Evolutionary conservation across 2,329 filamentous ascomycete species (phyloP).

Genomic region (Parastagonospora avenae): DNA sequence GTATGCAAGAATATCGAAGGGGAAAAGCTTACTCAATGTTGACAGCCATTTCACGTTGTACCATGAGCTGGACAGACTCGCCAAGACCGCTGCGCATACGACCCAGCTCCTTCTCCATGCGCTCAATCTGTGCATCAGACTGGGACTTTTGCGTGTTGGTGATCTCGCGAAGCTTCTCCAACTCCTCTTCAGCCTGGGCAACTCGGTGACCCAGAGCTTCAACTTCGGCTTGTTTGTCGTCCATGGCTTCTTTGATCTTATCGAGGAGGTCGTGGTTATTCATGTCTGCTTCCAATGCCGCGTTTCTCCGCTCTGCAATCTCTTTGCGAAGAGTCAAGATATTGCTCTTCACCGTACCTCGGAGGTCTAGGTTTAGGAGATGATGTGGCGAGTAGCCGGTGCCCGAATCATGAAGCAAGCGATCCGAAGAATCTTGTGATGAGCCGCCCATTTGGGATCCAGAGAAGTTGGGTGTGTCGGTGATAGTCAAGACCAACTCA

Average conservation of each 20-base stretch:
- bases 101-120: conserved; percentile 97
- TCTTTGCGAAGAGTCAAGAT: conserved; percentile 83
- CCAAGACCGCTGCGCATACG: conserved; percentile 84
- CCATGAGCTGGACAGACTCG: conserved; percentile 88
- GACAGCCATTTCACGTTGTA: conserved; percentile 94
- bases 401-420: conserved; percentile 78
- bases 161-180: conserved; percentile 88
- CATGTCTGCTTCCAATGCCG: conserved; percentile 86
- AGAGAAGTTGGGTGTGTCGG: conserved; percentile 75
- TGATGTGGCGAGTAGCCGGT: conserved; percentile 91
- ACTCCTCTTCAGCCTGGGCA: conserved; percentile 87
- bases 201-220: conserved; percentile 89
- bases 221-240: conserved; percentile 91
- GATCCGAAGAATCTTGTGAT: conserved; percentile 62
- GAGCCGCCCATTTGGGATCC: conserved; percentile 56
- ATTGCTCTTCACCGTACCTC: conserved; percentile 78
- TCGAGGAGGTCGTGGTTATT: conserved; percentile 93
- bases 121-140: conserved; percentile 93
- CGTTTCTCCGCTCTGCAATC: conserved; percentile 84
- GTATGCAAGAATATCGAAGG: background rate
- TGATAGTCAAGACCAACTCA: conserved; percentile 83
- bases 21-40: conserved; percentile 78
- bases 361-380: conserved; percentile 85
- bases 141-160: conserved; percentile 86
- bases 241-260: conserved; percentile 93